Conservation (phyloP, 306 rosid genomes). For the Begonia masoniana region DNA sequence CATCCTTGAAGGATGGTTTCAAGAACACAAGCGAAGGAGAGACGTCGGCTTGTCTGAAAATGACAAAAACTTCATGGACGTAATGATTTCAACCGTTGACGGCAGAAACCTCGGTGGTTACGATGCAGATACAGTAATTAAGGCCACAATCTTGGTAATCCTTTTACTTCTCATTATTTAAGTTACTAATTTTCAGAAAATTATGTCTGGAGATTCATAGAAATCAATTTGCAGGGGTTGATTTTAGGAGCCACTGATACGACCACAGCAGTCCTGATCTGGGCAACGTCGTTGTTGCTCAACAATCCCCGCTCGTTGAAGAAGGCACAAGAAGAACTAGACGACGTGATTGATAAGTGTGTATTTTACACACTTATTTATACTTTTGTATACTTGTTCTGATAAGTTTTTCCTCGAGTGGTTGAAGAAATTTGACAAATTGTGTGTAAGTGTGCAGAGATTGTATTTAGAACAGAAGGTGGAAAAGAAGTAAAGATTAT, state of each 20-base stretch:
- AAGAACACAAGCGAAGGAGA: background rate
- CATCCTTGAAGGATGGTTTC: background rate
- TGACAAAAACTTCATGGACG: slow-evolving; percentile 1
- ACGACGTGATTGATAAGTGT: too few relatives aligned
- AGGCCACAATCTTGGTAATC: slow-evolving; percentile 3
- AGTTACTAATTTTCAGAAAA: too few relatives aligned
- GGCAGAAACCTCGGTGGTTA: background rate
- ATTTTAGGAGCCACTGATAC: background rate
- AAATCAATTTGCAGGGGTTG: background rate
- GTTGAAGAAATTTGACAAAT: too few relatives aligned
- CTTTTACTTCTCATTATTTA: background rate
- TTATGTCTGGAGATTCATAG: background rate
- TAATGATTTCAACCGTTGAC: background rate
- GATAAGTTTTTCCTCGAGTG: too few relatives aligned
- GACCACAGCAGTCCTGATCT: background rate
- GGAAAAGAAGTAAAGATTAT: too few relatives aligned
- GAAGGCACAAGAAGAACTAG: slow-evolving; percentile 1
- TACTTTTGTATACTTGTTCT: too few relatives aligned
- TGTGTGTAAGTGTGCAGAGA: too few relatives aligned
- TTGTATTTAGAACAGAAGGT: too few relatives aligned
- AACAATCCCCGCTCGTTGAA: background rate
- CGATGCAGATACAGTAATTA: background rate
- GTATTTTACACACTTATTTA: too few relatives aligned
- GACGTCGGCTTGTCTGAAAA: background rate
- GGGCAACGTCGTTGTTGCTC: slow-evolving; percentile 4